Evolutionary conservation across 371 early-diverging fungal genomes (phyloP).

Genomic region (Syncephalis fuscata): DNA sequence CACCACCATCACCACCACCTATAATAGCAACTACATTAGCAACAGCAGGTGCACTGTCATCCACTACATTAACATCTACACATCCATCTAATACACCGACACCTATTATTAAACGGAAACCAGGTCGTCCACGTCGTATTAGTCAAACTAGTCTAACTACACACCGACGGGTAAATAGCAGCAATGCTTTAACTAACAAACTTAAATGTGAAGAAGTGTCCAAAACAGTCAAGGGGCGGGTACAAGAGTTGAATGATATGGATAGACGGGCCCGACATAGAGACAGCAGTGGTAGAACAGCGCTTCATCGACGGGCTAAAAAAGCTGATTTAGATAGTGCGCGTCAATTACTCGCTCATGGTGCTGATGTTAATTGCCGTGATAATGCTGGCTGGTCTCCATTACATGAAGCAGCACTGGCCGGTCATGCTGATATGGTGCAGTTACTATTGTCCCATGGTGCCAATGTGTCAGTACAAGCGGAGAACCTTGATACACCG

Average conservation of each 20-base stretch:
- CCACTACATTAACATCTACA: too few species aligned
- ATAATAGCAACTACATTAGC: too few species aligned
- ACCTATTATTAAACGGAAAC: too few species aligned
- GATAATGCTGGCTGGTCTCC: conserved; percentile 52
- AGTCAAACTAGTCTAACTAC: too few species aligned
- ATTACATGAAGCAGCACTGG: conserved; percentile 63
- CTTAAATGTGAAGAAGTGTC: too few species aligned
- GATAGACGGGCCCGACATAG: conserved; percentile 29
- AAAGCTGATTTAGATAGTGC: conserved; percentile 22
- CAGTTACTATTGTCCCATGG: conserved; percentile 32
- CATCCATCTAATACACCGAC: too few species aligned
- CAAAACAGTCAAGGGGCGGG: conserved; percentile 25
- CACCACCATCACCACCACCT: too few species aligned
- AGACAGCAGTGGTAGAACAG: conserved; percentile 43
- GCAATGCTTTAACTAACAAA: too few species aligned
- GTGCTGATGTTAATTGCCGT: conserved; percentile 37
- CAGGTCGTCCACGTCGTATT: too few species aligned
- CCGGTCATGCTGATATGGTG: conserved; percentile 39
- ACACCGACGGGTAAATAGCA: too few species aligned
- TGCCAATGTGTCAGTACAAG: conserved; percentile 33
- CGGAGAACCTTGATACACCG: conserved; percentile 48
- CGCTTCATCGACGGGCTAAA: conserved; percentile 47
- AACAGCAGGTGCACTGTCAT: too few species aligned
- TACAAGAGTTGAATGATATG: conserved; percentile 23
- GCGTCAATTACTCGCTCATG: conserved; percentile 29